Percentiles rank a stretch among this genome's conserved stretches.
Conservation (phyloP, 331 rosid genomes). For the Quercus phellos region DNA sequence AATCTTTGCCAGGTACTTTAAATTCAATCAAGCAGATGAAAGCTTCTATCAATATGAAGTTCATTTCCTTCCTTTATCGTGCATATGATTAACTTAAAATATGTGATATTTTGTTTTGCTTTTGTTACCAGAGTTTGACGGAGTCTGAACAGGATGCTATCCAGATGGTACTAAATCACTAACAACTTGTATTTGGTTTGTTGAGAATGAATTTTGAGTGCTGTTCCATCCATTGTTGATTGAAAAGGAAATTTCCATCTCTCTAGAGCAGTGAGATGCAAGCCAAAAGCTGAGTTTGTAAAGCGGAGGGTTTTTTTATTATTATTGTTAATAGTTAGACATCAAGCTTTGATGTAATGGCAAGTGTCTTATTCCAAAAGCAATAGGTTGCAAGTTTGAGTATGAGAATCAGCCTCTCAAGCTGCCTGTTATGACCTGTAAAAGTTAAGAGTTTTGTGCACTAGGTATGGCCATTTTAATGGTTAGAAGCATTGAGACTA, state of each 20-base stretch:
- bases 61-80: background rate
- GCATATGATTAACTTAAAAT: background rate
- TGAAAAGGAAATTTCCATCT: background rate
- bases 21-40: background rate
- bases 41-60: background rate
- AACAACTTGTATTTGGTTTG: slow-evolving; percentile 12
- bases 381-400: too few species aligned
- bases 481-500: too few species aligned
- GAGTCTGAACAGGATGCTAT: slow-evolving; percentile 60
- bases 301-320: background rate
- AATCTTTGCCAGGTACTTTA: slow-evolving; percentile 60
- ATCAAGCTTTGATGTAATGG: too few species aligned
- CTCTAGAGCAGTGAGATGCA: background rate
- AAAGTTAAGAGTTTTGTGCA: too few species aligned
- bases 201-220: background rate
- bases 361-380: too few species aligned
- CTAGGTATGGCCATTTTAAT: too few species aligned
- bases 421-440: too few species aligned
- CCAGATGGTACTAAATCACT: slow-evolving; percentile 41
- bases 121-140: slow-evolving; percentile 53
- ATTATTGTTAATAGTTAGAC: too few species aligned
- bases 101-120: slow-evolving; percentile 6
- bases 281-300: background rate
- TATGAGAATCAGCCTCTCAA: too few species aligned
- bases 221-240: background rate